Percentiles rank a stretch among this genome's conserved stretches.
These are phyloP conservation scores for Mycosphaerella arachidis DNA, from an alignment of 2,329 filamentous ascomycete species.

Conservation along the genomic window DNA sequence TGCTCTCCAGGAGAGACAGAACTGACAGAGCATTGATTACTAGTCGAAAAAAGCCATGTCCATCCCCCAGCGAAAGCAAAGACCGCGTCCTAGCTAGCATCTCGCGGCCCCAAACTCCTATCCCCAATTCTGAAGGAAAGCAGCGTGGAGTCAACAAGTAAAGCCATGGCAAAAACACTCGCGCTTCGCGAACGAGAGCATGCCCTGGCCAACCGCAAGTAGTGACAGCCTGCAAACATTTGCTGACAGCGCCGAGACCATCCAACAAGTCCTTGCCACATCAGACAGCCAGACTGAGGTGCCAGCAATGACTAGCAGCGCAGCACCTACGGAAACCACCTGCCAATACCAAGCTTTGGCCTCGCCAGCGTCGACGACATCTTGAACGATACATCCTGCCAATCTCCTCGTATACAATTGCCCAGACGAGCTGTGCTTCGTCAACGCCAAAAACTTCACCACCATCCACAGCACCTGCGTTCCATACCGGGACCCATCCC, in stretches of 20 bases:
- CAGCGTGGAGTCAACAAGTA: not conserved
- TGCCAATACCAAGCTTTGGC: not conserved
- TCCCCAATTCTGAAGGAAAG: constrained; percentile 1
- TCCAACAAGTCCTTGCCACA: not conserved
- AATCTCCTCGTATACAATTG: constrained; percentile 5
- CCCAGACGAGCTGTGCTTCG: constrained; percentile 5
- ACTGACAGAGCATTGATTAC: not conserved
- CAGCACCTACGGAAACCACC: not conserved
- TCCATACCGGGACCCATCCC: no score
- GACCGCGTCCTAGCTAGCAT: constrained; percentile 5
- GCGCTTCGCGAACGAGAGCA: not conserved
- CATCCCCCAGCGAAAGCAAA: not conserved
- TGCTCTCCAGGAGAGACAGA: constrained; percentile 4
- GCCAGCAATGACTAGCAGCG: not conserved
- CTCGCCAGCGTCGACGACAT: not conserved
- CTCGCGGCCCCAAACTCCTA: constrained; percentile 5
- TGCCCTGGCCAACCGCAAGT: not conserved
- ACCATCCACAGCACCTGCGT: no score
- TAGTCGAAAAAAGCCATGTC: constrained; percentile 5
- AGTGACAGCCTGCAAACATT: not conserved
- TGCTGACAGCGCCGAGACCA: not conserved
- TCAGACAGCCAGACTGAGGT: not conserved
- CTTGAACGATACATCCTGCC: not conserved
- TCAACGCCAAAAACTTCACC: not conserved
- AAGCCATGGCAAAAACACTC: not conserved